A percentile compares a stretch with the other conserved stretches of the same genome.
Conservation (phyloP, 108 stramenopile genomes). For the Nitzschia sp. region DNA sequence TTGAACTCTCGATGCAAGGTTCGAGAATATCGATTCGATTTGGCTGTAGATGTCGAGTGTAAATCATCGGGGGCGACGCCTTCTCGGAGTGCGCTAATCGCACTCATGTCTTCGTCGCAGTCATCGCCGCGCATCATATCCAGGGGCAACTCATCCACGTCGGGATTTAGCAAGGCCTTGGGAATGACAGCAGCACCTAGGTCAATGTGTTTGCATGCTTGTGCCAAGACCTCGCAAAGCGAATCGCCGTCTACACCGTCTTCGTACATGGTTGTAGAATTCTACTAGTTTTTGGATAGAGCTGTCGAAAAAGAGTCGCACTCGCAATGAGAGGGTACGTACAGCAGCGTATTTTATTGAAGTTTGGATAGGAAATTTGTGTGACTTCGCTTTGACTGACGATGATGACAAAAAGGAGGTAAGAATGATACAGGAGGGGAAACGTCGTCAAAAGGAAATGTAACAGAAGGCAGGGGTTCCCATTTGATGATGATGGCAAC, state of each 20-base stretch:
- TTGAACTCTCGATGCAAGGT: slow-evolving; percentile 81
- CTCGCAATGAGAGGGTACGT: no score
- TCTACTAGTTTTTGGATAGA: no score
- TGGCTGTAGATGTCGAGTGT: background rate
- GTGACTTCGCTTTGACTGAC: no score
- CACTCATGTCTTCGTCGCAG: slow-evolving; percentile 23
- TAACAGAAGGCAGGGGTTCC: no score
- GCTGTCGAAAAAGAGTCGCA: no score
- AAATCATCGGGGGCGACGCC: background rate
- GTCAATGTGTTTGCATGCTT: slow-evolving; percentile 71
- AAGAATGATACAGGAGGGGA: no score
- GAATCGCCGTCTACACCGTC: slow-evolving; percentile 49
- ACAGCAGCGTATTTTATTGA: no score
- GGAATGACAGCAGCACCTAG: slow-evolving; percentile 82
- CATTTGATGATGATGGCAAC: no score
- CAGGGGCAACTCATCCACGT: background rate
- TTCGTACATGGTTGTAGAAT: slow-evolving; percentile 44
- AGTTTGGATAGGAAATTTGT: no score
- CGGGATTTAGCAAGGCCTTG: slow-evolving; percentile 55
- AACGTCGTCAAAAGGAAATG: no score
- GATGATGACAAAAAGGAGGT: no score
- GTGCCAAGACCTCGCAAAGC: slow-evolving; percentile 50
- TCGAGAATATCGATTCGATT: slow-evolving; percentile 57
- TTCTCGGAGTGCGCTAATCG: slow-evolving; percentile 3
- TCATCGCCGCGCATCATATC: slow-evolving; percentile 4